phyloP scores from a whole-genome alignment of 306 rosid species.

The Quercus mongolica region DNA sequence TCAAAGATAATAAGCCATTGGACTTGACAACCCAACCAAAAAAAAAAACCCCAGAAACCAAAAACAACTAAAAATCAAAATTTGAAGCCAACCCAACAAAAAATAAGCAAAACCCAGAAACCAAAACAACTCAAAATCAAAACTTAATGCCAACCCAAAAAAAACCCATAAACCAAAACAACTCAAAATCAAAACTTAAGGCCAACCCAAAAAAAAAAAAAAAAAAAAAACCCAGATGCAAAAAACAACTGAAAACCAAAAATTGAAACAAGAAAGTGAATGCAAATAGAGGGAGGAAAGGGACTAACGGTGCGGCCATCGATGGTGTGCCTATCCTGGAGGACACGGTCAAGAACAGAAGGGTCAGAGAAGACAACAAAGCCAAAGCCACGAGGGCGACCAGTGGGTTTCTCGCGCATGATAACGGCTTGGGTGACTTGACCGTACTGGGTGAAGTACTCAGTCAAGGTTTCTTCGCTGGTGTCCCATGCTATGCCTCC shows the following conservation, averaged over 20 bases:
- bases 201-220: neutral
- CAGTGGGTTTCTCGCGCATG: slow-evolving; percentile 63
- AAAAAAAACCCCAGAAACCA: too few species aligned
- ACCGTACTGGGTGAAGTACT: slow-evolving; percentile 51
- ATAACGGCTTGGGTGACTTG: slow-evolving; percentile 49
- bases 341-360: slow-evolving; percentile 46
- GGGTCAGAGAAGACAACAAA: slow-evolving; percentile 63
- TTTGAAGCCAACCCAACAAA: too few species aligned
- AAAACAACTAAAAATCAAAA: too few species aligned
- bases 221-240: neutral
- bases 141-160: too few species aligned
- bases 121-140: too few species aligned
- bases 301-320: slow-evolving; percentile 49
- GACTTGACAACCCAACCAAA: too few species aligned
- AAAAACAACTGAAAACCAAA: neutral
- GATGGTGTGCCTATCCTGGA: slow-evolving; percentile 53
- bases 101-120: too few species aligned
- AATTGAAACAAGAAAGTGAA: neutral
- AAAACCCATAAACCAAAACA: neutral
- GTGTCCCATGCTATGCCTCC: slow-evolving; percentile 75
- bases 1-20: too few species aligned
- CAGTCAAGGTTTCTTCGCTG: slow-evolving; percentile 49
- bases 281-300: neutral
- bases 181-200: neutral
- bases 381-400: slow-evolving; percentile 61